Conservation (phyloP, 2,329 filamentous ascomycete genomes). For the Fusarium mundagurra region DNA sequence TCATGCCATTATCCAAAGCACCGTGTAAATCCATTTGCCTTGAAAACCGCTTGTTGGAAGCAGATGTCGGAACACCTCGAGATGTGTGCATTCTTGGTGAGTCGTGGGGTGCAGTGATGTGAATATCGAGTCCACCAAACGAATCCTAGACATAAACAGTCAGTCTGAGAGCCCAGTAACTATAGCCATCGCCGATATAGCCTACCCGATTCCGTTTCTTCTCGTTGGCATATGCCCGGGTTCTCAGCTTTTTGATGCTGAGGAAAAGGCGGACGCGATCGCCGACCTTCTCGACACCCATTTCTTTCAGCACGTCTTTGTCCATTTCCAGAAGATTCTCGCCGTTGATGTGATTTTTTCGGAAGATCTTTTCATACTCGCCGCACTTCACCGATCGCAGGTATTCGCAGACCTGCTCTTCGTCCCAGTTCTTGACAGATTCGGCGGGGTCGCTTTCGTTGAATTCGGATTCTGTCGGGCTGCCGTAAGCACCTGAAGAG, state of each 20-base stretch:
- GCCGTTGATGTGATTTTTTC: slow-evolving; percentile 95
- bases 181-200: slow-evolving; percentile 19
- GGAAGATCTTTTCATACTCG: slow-evolving; percentile 91
- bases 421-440: slow-evolving; percentile 86
- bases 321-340: slow-evolving; percentile 97
- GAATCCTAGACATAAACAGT: slow-evolving; percentile 70
- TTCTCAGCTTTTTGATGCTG: slow-evolving; percentile 84
- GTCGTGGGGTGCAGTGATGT: slow-evolving; percentile 52
- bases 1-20: slow-evolving; percentile 58
- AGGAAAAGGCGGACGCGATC: slow-evolving; percentile 92
- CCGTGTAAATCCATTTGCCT: slow-evolving; percentile 64
- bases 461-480: slow-evolving; percentile 92
- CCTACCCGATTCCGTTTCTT: slow-evolving; percentile 87
- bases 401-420: slow-evolving; percentile 91
- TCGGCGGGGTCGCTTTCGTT: slow-evolving; percentile 83
- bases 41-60: slow-evolving; percentile 70
- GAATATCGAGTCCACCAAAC: slow-evolving; percentile 79
- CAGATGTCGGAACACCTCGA: slow-evolving; percentile 57
- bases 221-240: slow-evolving; percentile 78
- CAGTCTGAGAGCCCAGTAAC: slow-evolving; percentile 5
- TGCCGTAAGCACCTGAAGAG: slow-evolving; percentile 68
- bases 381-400: slow-evolving; percentile 89
- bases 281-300: slow-evolving; percentile 97
- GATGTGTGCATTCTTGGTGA: slow-evolving; percentile 68
- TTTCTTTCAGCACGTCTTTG: slow-evolving; percentile 94